Conservation (phyloP, 1,284 basidiomycete genomes). For the Blastosporella zonata region DNA sequence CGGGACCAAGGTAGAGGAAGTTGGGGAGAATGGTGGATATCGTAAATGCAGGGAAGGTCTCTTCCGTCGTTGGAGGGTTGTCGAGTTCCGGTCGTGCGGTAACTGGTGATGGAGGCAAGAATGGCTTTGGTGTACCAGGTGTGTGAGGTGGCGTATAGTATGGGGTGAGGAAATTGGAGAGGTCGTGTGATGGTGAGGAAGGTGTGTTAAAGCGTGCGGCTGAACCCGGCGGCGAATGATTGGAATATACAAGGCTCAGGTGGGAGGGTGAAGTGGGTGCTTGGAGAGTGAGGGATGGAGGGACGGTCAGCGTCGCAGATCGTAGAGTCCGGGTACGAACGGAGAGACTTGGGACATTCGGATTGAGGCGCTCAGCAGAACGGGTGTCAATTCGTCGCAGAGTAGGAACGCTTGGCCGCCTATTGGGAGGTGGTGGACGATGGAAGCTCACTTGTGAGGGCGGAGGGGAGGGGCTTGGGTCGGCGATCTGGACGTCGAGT, state of each 20-base stretch:
- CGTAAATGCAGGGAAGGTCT: constrained; percentile 61
- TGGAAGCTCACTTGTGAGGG: constrained; percentile 61
- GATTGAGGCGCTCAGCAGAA: constrained; percentile 49
- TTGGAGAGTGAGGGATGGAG: constrained; percentile 42
- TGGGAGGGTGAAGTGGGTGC: constrained; percentile 59
- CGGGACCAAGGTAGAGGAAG: constrained; percentile 90
- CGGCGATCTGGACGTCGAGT: constrained; percentile 33
- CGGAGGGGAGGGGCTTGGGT: constrained; percentile 59
- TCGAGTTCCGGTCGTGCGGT: constrained; percentile 55
- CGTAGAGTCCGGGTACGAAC: constrained; percentile 54
- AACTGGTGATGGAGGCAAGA: constrained; percentile 44
- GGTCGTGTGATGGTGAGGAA: constrained; percentile 31
- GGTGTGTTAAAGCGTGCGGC: constrained; percentile 40
- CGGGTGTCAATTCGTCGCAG: constrained; percentile 58
- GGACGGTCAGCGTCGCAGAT: constrained; percentile 55
- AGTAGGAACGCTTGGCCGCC: constrained; percentile 60
- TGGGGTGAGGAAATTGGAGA: constrained; percentile 38
- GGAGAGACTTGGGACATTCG: constrained; percentile 52
- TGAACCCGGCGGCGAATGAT: constrained; percentile 51
- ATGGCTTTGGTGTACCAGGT: constrained; percentile 45
- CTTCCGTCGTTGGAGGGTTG: constrained; percentile 52
- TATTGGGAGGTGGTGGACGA: constrained; percentile 46
- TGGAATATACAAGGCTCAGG: constrained; percentile 54
- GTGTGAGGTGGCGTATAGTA: constrained; percentile 57
- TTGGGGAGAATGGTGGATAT: constrained; percentile 88